Conservation (phyloP, 2,329 filamentous ascomycete species). For the Verruconis gallopava region DNA sequence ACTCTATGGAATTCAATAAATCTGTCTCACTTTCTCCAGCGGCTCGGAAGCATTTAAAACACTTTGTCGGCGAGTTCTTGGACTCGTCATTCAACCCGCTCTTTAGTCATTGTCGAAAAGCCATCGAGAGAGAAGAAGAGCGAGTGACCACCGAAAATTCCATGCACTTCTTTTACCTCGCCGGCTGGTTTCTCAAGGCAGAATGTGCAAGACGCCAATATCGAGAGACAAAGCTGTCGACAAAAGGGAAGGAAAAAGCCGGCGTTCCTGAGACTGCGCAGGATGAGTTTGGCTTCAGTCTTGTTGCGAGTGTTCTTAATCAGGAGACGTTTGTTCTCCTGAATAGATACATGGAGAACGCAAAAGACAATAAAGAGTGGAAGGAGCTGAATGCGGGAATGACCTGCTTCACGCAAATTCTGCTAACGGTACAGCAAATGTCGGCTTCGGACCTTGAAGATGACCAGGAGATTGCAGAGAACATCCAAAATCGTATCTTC, state of each 20-base stretch:
- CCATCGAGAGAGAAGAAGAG: slow-evolving; percentile 78
- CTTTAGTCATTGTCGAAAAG: slow-evolving; percentile 73
- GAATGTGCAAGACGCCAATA: slow-evolving; percentile 57
- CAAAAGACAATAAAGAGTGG: slow-evolving; percentile 76
- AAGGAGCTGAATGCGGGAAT: slow-evolving; percentile 75
- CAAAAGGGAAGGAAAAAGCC: slow-evolving; percentile 25
- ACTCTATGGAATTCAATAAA: slow-evolving; percentile 58
- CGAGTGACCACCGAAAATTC: slow-evolving; percentile 60
- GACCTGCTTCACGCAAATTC: slow-evolving; percentile 88
- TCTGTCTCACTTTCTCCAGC: slow-evolving; percentile 55
- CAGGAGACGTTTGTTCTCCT: slow-evolving; percentile 90
- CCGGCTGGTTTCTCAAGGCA: slow-evolving; percentile 84
- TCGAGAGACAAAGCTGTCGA: slow-evolving; percentile 29
- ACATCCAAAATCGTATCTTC: slow-evolving; percentile 93
- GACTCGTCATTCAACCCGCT: slow-evolving; percentile 88
- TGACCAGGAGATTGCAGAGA: slow-evolving; percentile 96
- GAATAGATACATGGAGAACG: slow-evolving; percentile 67
- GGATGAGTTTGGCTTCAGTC: slow-evolving; percentile 62
- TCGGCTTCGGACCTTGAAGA: slow-evolving; percentile 69
- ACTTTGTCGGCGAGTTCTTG: slow-evolving; percentile 84
- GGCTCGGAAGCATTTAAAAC: slow-evolving; percentile 63
- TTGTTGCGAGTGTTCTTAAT: slow-evolving; percentile 80
- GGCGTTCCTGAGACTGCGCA: slow-evolving; percentile 29
- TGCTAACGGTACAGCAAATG: slow-evolving; percentile 90
- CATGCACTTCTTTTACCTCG: slow-evolving; percentile 81